phyloP scores from a whole-genome alignment of 202 grass and related monocot species.

The Carex sylvatica region DNA sequence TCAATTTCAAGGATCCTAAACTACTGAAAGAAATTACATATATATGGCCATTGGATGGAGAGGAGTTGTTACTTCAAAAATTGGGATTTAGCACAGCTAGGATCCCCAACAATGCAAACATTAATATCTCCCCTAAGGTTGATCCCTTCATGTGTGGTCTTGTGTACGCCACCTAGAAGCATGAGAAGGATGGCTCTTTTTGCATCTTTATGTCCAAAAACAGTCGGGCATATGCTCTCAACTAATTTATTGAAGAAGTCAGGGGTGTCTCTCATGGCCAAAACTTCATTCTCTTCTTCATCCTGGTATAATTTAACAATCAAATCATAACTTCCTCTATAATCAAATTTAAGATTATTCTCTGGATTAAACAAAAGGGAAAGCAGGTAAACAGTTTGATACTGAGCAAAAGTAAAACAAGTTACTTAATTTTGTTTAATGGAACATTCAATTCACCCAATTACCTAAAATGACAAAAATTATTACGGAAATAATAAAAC shows the following conservation, averaged over 20 bases:
- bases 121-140: constrained; percentile 98
- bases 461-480: no score
- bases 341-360: not conserved
- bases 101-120: constrained; percentile 97
- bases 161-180: constrained; percentile 98
- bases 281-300: constrained; percentile 90
- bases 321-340: not conserved
- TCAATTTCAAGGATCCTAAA: not conserved
- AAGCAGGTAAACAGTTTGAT: not conserved
- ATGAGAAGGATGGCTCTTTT: constrained; percentile 89
- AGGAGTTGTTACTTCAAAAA: constrained; percentile 81
- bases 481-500: no score
- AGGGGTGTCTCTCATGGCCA: constrained; percentile 83
- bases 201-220: constrained; percentile 99
- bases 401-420: no score
- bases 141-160: constrained; percentile 96
- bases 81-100: constrained; percentile 98
- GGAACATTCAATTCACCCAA: no score
- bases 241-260: constrained; percentile 99
- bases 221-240: constrained; percentile 89
- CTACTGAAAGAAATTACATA: not conserved
- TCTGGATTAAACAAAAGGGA: not conserved
- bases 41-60: constrained; percentile 27
- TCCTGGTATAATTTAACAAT: constrained; percentile 41
- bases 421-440: no score